Base-by-base conservation (phyloP, 2,329 filamentous ascomycete species). In the Exophiala bonariae region DNA sequence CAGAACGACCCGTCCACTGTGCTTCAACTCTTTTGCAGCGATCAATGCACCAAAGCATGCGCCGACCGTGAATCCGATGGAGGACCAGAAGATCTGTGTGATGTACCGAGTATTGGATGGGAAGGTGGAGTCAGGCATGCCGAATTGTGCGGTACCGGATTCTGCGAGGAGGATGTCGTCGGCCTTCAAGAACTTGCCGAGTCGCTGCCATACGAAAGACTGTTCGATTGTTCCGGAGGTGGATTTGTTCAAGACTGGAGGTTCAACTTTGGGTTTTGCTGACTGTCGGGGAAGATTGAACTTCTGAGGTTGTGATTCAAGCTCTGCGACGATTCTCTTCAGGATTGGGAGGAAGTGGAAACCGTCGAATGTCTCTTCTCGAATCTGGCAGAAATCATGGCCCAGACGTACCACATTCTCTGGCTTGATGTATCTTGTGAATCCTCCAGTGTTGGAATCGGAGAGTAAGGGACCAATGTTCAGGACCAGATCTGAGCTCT, bases 401-500 rank as follows among this genome's bases (percentile, higher is more conserved):
- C 62, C 63, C 8, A 70, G 58, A 8, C 52, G 59, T 20, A 71
- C 59, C 14, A 61, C 61, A 0, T 59, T 63, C 4, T 64, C 62
- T 2, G 59, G 28, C 11, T 64, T 64, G 2, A 71, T 72, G 20
- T 68, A 62, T 31, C 64, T 65, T 3, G 70, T 64, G 43, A 51
- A 55, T 9, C 54, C 63, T 32, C 66, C 72, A 1, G 66, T 72
- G 52, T 78, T 78, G n/a, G 71, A 75, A 11, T 68, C 66, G 44
- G 70, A 75, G 26, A 68, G 64, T 35, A 75, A 68, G 3, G 74
- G 70, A 0, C 74, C 75, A 33, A 78, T 69, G 44, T 63, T 67
- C 7, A 78, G 50, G 8, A 77, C 61, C 8, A 77, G 55, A 48
- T 78, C 74, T 68, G 52, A 55, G 0, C 61, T 53, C 3, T 59